Conservation (phyloP, 2,329 filamentous ascomycete species). For the Myriangium duriaei region DNA sequence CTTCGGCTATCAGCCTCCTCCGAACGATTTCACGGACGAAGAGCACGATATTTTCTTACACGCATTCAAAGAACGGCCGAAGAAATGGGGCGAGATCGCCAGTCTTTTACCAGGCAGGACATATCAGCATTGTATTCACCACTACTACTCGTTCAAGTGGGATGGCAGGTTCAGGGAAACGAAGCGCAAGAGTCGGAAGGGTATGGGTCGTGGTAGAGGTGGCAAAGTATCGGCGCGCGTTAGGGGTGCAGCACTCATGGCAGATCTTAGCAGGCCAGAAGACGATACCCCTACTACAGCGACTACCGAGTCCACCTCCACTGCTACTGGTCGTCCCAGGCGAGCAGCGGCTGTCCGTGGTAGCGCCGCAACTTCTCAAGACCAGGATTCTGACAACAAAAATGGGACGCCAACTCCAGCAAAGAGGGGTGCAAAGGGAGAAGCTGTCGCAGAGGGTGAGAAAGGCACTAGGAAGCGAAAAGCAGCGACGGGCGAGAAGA, state of each 20-base stretch:
- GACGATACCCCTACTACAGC: conserved; percentile 28
- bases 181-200: conserved; percentile 23
- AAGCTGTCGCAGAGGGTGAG: conserved; percentile 17
- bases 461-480: conserved; percentile 22
- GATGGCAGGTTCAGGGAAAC: conserved; percentile 63
- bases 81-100: conserved; percentile 72
- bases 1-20: conserved; percentile 60
- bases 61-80: conserved; percentile 61
- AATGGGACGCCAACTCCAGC: conserved; percentile 43
- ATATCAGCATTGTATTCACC: conserved; percentile 71
- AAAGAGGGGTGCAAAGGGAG: conserved; percentile 23
- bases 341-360: conserved; percentile 54
- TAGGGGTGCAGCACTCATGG: conserved; percentile 47
- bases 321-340: conserved; percentile 37
- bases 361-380: conserved; percentile 39
- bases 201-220: conserved; percentile 30
- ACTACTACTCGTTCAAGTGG: conserved; percentile 73
- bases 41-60: conserved; percentile 62
- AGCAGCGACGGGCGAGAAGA: conserved; percentile 21
- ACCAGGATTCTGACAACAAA: conserved; percentile 48
- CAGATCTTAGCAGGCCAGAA: conserved; percentile 43
- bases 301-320: conserved; percentile 25
- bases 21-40: conserved; percentile 61
- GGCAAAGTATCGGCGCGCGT: conserved; percentile 32
- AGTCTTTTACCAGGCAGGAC: conserved; percentile 54